phyloP scores from a whole-genome alignment of 257 asterid species.

The Solanum chiquidenum region DNA sequence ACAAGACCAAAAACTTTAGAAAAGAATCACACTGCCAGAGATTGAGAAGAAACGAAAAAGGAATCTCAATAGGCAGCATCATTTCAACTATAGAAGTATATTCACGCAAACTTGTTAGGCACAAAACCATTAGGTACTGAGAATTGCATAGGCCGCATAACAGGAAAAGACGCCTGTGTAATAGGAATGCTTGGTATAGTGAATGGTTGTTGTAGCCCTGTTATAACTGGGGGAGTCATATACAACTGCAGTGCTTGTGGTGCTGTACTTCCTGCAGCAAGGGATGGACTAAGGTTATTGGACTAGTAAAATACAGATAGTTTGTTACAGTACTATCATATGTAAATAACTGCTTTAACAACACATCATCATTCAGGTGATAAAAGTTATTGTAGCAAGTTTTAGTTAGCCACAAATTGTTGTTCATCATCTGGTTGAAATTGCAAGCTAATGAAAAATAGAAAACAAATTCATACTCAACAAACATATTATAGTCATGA shows the following conservation, averaged over 20 bases:
- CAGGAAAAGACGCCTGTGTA: slow-evolving; percentile 40
- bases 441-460: neutral
- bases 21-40: neutral
- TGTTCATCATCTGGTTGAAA: neutral
- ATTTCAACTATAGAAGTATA: neutral
- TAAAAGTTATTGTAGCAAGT: neutral
- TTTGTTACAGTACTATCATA: neutral
- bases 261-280: slow-evolving; percentile 40
- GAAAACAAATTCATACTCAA: neutral
- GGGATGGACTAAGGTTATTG: neutral
- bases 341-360: neutral
- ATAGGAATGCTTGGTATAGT: slow-evolving; percentile 44
- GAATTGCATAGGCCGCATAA: slow-evolving; percentile 35
- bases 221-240: slow-evolving; percentile 40
- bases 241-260: slow-evolving; percentile 52
- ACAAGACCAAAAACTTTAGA: neutral
- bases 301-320: neutral
- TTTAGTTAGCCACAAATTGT: neutral
- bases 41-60: slow-evolving; percentile 1
- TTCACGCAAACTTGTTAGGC: slow-evolving; percentile 40
- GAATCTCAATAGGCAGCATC: slow-evolving; percentile 5
- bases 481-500: neutral
- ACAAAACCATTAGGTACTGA: slow-evolving; percentile 39
- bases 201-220: slow-evolving; percentile 36
- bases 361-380: neutral